Conservation (phyloP, 345 rosid genomes). For the Populus tremula region DNA sequence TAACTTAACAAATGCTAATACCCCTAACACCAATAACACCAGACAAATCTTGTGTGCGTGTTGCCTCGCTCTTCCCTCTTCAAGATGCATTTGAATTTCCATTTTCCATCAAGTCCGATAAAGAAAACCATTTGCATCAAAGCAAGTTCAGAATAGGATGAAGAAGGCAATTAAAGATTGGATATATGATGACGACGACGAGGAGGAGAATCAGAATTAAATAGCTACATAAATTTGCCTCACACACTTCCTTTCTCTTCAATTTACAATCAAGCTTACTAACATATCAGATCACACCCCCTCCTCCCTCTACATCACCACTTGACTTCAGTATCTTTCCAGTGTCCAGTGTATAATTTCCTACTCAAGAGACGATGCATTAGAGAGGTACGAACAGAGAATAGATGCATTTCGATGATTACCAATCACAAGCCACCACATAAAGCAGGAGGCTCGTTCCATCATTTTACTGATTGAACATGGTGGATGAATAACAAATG, state of each 20-base stretch:
- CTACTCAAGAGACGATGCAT: neutral
- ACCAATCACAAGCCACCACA: constrained; percentile 4
- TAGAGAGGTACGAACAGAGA: neutral
- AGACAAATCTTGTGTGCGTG: no score
- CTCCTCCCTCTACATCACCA: neutral
- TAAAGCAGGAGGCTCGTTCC: constrained; percentile 1
- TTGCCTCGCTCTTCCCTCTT: neutral
- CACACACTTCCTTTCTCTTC: neutral
- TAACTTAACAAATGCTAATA: no score
- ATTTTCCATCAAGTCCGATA: neutral
- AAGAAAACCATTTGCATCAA: constrained; percentile 2
- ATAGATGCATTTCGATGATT: constrained; percentile 1
- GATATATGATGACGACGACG: no score
- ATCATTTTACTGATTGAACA: neutral
- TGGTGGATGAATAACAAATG: constrained; percentile 4
- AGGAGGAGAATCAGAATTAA: neutral
- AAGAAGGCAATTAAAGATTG: no score
- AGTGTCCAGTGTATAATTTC: neutral
- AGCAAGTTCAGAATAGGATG: no score
- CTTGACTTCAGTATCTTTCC: neutral
- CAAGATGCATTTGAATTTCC: neutral
- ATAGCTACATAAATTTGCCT: neutral
- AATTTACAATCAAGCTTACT: constrained; percentile 1
- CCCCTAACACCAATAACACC: no score
- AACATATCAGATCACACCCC: neutral